These are phyloP conservation scores for Auricularia sp. DNA, from an alignment of 768 basidiomycete species.

Conservation along the genomic window DNA sequence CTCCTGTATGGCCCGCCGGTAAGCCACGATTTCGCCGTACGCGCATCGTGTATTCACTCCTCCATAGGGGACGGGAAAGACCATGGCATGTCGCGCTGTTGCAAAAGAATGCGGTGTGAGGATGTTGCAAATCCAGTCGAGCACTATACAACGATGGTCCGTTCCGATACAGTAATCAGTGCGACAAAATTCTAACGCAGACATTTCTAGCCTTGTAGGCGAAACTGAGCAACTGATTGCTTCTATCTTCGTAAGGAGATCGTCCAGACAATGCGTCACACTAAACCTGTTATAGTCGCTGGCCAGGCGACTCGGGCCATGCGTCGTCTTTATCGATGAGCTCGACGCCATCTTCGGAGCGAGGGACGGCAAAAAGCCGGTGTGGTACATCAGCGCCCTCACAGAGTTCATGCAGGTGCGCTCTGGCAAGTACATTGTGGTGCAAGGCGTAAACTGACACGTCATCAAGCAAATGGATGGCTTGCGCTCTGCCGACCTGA, in stretches of 20 bases:
- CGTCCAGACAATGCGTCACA: background rate
- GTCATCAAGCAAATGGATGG: conserved; percentile 26
- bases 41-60: background rate
- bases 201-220: conserved; percentile 5
- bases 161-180: background rate
- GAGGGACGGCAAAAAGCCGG: conserved; percentile 14
- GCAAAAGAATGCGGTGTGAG: conserved; percentile 28
- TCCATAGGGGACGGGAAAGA: conserved; percentile 24
- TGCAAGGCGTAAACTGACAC: background rate
- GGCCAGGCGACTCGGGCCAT: conserved; percentile 26
- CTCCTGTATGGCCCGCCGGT: conserved; percentile 26
- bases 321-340: conserved; percentile 32
- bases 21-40: background rate
- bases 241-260: conserved; percentile 7
- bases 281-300: conserved; percentile 21
- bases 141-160: conserved; percentile 15
- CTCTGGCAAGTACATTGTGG: background rate
- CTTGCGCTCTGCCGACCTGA: conserved; percentile 14
- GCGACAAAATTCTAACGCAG: background rate
- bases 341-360: conserved; percentile 28
- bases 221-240: conserved; percentile 17
- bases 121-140: conserved; percentile 30
- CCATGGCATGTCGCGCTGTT: conserved; percentile 25
- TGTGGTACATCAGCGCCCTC: conserved; percentile 20
- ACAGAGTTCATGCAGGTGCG: conserved; percentile 13